Conservation (phyloP, 768 basidiomycete genomes). For the Leucocoprinus leucothites region DNA sequence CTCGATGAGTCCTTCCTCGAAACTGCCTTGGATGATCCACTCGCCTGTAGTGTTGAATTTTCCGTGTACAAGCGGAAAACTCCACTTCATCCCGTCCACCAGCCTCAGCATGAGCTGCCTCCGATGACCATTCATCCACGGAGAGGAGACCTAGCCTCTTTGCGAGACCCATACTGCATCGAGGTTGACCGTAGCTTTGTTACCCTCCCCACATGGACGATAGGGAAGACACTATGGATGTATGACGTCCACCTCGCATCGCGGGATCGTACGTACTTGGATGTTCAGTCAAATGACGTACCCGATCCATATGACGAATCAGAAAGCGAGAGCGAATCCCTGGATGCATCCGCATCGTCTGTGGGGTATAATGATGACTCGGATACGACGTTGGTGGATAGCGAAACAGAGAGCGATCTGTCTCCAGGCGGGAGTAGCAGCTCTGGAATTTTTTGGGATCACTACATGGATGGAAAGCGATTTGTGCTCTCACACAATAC, state of each 20-base stretch:
- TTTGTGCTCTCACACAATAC: not conserved
- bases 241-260: slow-evolving; percentile 47
- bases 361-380: slow-evolving; percentile 44
- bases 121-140: slow-evolving; percentile 54
- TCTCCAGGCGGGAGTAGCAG: slow-evolving; percentile 1
- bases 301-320: slow-evolving; percentile 10
- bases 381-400: slow-evolving; percentile 57
- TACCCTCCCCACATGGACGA: slow-evolving; percentile 59
- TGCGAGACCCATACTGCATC: slow-evolving; percentile 55
- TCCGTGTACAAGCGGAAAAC: not conserved
- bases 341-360: slow-evolving; percentile 29
- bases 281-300: not conserved
- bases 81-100: slow-evolving; percentile 3
- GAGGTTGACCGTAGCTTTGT: slow-evolving; percentile 60
- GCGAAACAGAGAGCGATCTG: slow-evolving; percentile 36
- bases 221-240: slow-evolving; percentile 64
- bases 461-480: not conserved
- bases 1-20: slow-evolving; percentile 6
- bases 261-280: slow-evolving; percentile 12
- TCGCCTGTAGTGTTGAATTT: not conserved
- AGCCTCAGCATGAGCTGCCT: slow-evolving; percentile 18
- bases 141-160: slow-evolving; percentile 54
- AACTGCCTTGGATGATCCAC: slow-evolving; percentile 6
- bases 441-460: slow-evolving; percentile 4
- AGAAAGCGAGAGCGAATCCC: slow-evolving; percentile 24